Evolutionary conservation across 768 basidiomycete species (phyloP), one percentile per base, ranked within the genome.

Genomic region (Dioszegia aurantiaca): DNA sequence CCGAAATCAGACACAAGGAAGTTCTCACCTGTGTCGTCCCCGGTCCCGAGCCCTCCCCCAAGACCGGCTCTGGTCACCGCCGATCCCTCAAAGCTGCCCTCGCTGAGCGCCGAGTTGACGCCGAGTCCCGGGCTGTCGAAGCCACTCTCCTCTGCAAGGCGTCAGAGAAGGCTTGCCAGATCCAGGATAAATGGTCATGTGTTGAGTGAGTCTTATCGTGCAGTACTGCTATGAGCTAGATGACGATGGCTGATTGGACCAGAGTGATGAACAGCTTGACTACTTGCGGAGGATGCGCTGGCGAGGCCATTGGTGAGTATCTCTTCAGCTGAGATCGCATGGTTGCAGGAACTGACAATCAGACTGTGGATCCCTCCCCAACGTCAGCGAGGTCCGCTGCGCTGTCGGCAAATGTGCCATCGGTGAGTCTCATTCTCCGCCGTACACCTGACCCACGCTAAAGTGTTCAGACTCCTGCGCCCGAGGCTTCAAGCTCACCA

Each of bases 201-300:
- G 40, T 43, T 11, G 58, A 62, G 64, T 62, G 21, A 56, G 60
- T 48, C 17, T 1, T n/a, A n/a, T 17, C 4, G 17, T 23, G n/a
- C 33, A 14, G 3, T 17, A 3, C 3, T 10, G 14, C 2, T n/a
- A n/a, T n/a, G n/a, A n/a, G n/a, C 21, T 1, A 21, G n/a, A 19
- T 17, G 2, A 19, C 3, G 21, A 24, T 28, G 43, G 44, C 39
- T 19, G 14, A 33, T 2, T 16, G 30, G n/a, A n/a, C n/a, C 44
- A 65, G 63, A 39, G 49, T 61, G 17, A 54, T 43, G 37, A 61
- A 46, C 14, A 56, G 51, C 41, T 47, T 61, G 33, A 49, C 37
- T 30, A 55, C 60, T 27, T 65, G 64, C 40, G 64, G 64, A 24
- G 64, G 60, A 27, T 65, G 64, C 51, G 52, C 55, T 0, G 61